phyloP scores from a whole-genome alignment of 208 protist genomes.

The Leishmania guyanensis region DNA sequence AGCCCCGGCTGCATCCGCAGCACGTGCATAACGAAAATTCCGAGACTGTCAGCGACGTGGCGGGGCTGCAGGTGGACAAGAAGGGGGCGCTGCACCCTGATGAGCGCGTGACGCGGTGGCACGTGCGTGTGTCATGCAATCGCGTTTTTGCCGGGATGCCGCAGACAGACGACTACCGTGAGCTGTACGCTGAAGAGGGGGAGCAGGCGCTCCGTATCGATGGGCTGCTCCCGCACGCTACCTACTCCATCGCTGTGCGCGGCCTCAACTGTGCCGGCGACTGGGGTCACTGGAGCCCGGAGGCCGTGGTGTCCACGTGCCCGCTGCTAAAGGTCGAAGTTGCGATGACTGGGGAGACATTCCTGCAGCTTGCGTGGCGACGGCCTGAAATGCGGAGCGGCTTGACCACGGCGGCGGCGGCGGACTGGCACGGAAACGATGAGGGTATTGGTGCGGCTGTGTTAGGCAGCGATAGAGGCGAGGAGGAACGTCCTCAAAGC shows the following conservation, averaged over 20 bases:
- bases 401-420: neutral
- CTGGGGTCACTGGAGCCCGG: constrained; percentile 90
- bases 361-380: constrained; percentile 77
- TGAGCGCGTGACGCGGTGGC: constrained; percentile 80
- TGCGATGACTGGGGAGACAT: constrained; percentile 83
- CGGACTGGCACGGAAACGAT: constrained; percentile 2
- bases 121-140: constrained; percentile 74
- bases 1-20: constrained; percentile 8
- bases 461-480: neutral
- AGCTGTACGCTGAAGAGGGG: constrained; percentile 52
- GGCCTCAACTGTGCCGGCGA: constrained; percentile 68
- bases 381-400: constrained; percentile 33
- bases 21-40: neutral
- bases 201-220: constrained; percentile 60
- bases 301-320: constrained; percentile 62
- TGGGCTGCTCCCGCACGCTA: constrained; percentile 61
- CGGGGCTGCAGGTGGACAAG: constrained; percentile 23
- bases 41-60: constrained; percentile 3
- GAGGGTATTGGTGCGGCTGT: neutral
- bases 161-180: constrained; percentile 49
- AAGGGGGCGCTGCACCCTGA: constrained; percentile 54
- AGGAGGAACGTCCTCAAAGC: neutral
- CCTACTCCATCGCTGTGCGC: constrained; percentile 79
- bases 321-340: constrained; percentile 71
- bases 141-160: constrained; percentile 76